phyloP scores from a whole-genome alignment of 768 basidiomycete genomes.

The Megacollybia marginata region DNA sequence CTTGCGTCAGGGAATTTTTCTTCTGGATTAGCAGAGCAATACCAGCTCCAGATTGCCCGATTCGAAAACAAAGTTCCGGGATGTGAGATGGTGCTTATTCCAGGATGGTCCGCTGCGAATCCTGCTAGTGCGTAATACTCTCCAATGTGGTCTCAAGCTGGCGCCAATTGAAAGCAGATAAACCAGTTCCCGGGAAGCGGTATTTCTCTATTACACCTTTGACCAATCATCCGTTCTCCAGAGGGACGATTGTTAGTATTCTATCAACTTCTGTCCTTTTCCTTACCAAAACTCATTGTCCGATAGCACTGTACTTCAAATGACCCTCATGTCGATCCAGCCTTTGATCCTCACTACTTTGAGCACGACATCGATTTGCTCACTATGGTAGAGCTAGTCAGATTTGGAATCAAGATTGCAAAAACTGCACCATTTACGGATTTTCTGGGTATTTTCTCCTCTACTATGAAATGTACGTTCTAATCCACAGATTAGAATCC shows the following conservation, averaged over 20 bases:
- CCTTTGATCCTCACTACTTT: conserved; percentile 35
- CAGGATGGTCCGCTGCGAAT: conserved; percentile 11
- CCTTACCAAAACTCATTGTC: not conserved
- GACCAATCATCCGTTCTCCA: conserved; percentile 37
- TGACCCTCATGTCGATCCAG: conserved; percentile 27
- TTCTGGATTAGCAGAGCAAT: conserved; percentile 7
- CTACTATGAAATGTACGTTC: not conserved
- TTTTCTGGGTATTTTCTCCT: conserved; percentile 4
- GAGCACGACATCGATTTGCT: conserved; percentile 31
- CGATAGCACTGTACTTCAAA: conserved; percentile 21
- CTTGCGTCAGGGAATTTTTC: conserved; percentile 4
- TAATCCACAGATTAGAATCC: not conserved
- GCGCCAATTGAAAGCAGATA: conserved; percentile 12
- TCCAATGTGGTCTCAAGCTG: not conserved
- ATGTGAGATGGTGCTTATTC: conserved; percentile 25
- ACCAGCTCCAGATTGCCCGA: conserved; percentile 14
- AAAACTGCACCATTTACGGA: conserved; percentile 18
- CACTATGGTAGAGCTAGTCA: conserved; percentile 24
- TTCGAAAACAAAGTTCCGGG: conserved; percentile 18
- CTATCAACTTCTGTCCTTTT: not conserved
- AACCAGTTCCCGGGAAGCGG: conserved; percentile 28
- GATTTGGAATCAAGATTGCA: conserved; percentile 19
- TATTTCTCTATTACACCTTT: conserved; percentile 31
- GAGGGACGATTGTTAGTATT: conserved; percentile 38
- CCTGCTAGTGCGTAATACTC: conserved; percentile 8